A percentile compares a stretch with the other conserved stretches of the same genome.
Conservation (phyloP, 352 stramenopile genomes). For the Phytopythium helicoides region DNA sequence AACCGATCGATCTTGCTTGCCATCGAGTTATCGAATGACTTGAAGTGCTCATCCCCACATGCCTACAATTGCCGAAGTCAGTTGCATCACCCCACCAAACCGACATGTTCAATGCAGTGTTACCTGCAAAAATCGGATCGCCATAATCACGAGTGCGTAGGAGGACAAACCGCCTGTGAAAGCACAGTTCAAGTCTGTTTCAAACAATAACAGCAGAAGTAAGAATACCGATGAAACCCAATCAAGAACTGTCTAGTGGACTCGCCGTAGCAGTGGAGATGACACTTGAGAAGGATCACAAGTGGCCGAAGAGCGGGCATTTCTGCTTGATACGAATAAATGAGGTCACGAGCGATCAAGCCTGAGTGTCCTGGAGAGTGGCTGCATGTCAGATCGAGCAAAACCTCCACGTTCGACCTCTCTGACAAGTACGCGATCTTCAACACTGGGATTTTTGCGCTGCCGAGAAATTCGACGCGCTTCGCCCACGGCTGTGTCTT, state of each 20-base stretch:
- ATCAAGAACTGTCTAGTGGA: not conserved
- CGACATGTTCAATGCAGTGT: not conserved
- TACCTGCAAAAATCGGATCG: conserved; percentile 93
- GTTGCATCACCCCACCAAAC: not conserved
- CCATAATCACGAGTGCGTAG: conserved; percentile 95
- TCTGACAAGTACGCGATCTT: conserved; percentile 82
- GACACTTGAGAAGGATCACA: conserved; percentile 93
- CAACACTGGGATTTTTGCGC: conserved; percentile 95
- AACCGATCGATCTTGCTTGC: conserved; percentile 10
- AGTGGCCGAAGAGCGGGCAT: conserved; percentile 93
- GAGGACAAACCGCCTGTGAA: conserved; percentile 96
- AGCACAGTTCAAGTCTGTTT: conserved; percentile 87
- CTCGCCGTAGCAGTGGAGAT: conserved; percentile 60
- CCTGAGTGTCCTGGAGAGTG: conserved; percentile 94
- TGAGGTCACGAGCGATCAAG: conserved; percentile 89
- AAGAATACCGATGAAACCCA: not conserved
- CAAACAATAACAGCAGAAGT: conserved; percentile 23
- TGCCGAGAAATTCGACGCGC: conserved; percentile 92
- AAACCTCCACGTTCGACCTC: conserved; percentile 39
- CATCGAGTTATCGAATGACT: conserved; percentile 30
- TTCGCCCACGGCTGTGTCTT: conserved; percentile 72
- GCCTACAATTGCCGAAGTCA: conserved; percentile 28
- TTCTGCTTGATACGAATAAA: conserved; percentile 88
- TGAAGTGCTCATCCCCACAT: conserved; percentile 66
- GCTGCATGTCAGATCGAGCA: conserved; percentile 95